Evolutionary conservation across 2,329 filamentous ascomycete species (phyloP).

Genomic region (Aspergillus hiratsukae): DNA sequence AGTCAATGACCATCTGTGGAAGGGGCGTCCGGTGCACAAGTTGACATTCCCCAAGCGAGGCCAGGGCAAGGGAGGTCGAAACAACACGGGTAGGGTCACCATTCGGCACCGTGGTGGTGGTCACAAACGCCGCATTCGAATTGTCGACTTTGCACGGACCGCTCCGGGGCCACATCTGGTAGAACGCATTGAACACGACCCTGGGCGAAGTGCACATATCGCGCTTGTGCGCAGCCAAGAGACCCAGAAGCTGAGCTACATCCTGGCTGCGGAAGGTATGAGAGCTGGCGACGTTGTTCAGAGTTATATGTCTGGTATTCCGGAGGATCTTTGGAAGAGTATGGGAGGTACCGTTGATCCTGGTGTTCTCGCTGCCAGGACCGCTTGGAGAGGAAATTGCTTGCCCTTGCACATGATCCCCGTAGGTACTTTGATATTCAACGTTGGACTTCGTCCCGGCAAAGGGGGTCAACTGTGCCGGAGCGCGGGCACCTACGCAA

Average conservation of each 20-base stretch:
- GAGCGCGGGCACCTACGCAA: conserved; percentile 87
- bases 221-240: conserved; percentile 74
- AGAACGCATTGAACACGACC: conserved; percentile 94
- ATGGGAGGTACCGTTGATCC: conserved; percentile 94
- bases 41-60: conserved; percentile 92
- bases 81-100: conserved; percentile 78
- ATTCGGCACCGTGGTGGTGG: conserved; percentile 91
- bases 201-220: conserved; percentile 87
- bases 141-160: conserved; percentile 79
- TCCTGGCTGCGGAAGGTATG: conserved; percentile 92
- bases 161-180: conserved; percentile 79
- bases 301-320: conserved; percentile 87
- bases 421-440: conserved; percentile 87
- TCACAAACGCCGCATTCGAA: conserved; percentile 84
- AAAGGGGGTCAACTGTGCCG: conserved; percentile 86
- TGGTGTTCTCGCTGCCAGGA: conserved; percentile 91
- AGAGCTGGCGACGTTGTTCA: conserved; percentile 85
- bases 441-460: conserved; percentile 69
- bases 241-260: conserved; percentile 77
- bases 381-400: conserved; percentile 91
- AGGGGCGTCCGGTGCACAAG: conserved; percentile 74
- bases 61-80: conserved; percentile 86
- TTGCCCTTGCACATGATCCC: conserved; percentile 94
- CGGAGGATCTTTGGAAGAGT: conserved; percentile 74
- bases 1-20: conserved; percentile 96